Base-by-base conservation (phyloP, 164 flowering plant genomes). In the Tinospora cordifolia region DNA sequence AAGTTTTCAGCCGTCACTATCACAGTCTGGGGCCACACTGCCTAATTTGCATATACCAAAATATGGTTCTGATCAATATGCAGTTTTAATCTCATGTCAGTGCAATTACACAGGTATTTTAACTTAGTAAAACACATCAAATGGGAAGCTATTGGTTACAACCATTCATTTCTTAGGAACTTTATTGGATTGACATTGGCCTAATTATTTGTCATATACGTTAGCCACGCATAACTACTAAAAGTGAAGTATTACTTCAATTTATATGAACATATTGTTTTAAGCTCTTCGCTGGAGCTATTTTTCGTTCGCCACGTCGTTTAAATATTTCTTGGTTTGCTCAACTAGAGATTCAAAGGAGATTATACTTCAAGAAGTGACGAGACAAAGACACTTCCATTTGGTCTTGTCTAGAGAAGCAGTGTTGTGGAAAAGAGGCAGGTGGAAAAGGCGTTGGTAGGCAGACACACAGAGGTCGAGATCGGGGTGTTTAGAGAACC, bases 71-170 rank as follows among this genome's bases (percentile, higher is more conserved):
- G 88, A 86, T 76, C 87, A 86, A 65, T 95, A 90, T 80, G 88
- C 96, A 63, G 75, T 92, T 79, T 74, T 95, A 76, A 89, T 92
- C 62, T 88, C 99, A 36, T 95, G 97, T 72, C 90, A 94, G 47
- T 89, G 98, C 85, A 95, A 92, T 80, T 95, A 87, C 75, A 85
- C 96, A 47, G 99, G 99, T 95, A 86, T 25, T 10, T 67, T 27
- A 26, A 15, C 69, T 67, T 8, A 8, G 38, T 13, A 51, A 21
- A 17, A 3, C 58, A 17, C 58, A 51, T 51, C 19, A 17, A 21
- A 54, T 54, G 60, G 4, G 36, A 54, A 19, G 60, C 24, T 54
- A 54, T 15, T 17, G 60, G n/a, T 8, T 8, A 19, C 8, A 22
- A 9, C 7, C 60, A 19, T 54, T 54, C 24, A 54, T 8, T 54